These are phyloP conservation scores for Decorospora gaudefroyi DNA, from an alignment of 2,329 filamentous ascomycete genomes.

Conservation along the genomic window DNA sequence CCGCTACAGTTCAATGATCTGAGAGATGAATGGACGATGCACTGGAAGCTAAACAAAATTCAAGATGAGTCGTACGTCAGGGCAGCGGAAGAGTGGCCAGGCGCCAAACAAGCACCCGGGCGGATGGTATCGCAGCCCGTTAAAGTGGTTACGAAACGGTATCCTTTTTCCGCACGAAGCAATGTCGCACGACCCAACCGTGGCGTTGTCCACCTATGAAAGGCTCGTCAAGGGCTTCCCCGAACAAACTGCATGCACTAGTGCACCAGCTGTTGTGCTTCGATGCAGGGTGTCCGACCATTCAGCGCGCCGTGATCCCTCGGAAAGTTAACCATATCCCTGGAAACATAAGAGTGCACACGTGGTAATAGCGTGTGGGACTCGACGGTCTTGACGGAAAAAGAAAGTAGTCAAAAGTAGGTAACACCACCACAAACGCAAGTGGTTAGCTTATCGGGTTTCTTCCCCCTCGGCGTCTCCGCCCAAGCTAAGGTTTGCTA, in stretches of 20 bases:
- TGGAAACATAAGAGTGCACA: slow-evolving; percentile 29
- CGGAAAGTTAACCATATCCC: slow-evolving; percentile 14
- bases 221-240: slow-evolving; percentile 19
- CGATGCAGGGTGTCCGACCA: slow-evolving; percentile 2
- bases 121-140: slow-evolving; percentile 24
- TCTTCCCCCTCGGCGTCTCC: slow-evolving; percentile 8
- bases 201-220: slow-evolving; percentile 40
- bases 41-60: slow-evolving; percentile 7
- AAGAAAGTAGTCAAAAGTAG: slow-evolving; percentile 10
- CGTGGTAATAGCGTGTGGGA: slow-evolving; percentile 31
- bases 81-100: slow-evolving; percentile 24
- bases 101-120: slow-evolving; percentile 30
- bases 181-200: slow-evolving; percentile 31
- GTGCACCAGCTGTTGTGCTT: slow-evolving; percentile 8
- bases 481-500: slow-evolving; percentile 5
- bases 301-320: slow-evolving; percentile 9
- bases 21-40: slow-evolving; percentile 15
- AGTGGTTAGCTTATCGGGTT: slow-evolving; percentile 19
- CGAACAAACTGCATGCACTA: slow-evolving; percentile 14
- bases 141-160: slow-evolving; percentile 32
- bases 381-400: slow-evolving; percentile 16
- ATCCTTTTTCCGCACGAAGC: slow-evolving; percentile 26
- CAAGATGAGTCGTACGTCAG: slow-evolving; percentile 16
- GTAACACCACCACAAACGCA: slow-evolving; percentile 20
- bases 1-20: slow-evolving; percentile 23